phyloP scores from a whole-genome alignment of 306 rosid genomes.

The Acacia acuminata region DNA sequence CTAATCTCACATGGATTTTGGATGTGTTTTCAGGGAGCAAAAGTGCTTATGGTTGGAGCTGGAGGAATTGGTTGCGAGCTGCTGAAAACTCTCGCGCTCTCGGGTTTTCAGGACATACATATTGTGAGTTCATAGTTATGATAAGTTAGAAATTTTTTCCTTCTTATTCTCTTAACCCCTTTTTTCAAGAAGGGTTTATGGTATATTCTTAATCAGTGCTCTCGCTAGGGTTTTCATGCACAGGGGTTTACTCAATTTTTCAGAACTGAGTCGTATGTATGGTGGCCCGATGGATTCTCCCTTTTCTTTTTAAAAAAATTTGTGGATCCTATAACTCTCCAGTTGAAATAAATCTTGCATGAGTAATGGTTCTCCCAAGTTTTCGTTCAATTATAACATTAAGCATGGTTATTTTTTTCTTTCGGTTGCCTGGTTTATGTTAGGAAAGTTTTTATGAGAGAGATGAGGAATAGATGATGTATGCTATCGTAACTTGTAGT shows the following conservation, averaged over 20 bases:
- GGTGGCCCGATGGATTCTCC: neutral
- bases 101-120: conserved; percentile 93
- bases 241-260: conserved; percentile 33
- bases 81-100: conserved; percentile 92
- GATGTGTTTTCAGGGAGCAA: conserved; percentile 61
- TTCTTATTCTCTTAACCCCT: neutral
- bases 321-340: neutral
- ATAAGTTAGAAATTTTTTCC: neutral
- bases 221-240: conserved; percentile 41
- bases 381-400: neutral
- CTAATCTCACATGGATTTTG: neutral
- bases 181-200: conserved; percentile 1
- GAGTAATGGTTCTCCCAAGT: neutral
- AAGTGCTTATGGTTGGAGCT: conserved; percentile 97
- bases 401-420: neutral
- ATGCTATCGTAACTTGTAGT: neutral
- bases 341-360: neutral
- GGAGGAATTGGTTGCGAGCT: conserved; percentile 99
- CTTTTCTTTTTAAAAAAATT: neutral
- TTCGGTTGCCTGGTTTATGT: neutral
- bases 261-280: neutral
- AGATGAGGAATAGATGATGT: conserved; percentile 24
- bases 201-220: neutral
- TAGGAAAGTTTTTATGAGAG: conserved; percentile 15
- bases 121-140: conserved; percentile 54